Percentiles rank a stretch among this genome's conserved stretches.
Evolutionary conservation across 768 basidiomycete species (phyloP).

Genomic region (Xerocomellus intermedius): DNA sequence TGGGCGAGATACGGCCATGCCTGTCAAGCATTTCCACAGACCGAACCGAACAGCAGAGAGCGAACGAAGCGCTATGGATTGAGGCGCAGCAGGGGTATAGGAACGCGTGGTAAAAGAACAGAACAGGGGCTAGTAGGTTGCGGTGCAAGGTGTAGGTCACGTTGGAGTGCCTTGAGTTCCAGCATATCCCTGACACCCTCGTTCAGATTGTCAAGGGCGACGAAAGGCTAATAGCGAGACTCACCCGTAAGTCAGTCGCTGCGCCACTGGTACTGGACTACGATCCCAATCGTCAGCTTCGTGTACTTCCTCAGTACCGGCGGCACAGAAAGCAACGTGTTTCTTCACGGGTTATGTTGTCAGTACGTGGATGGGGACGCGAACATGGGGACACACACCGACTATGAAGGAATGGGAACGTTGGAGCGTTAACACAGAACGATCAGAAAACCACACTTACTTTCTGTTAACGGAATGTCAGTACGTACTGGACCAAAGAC

Average conservation of each 20-base stretch:
- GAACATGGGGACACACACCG: conserved; percentile 3
- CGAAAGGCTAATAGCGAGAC: conserved; percentile 27
- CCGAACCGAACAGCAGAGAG: background rate
- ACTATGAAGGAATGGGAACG: background rate
- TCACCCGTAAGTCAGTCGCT: conserved; percentile 65
- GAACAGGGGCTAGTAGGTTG: conserved; percentile 45
- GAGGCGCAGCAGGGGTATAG: conserved; percentile 63
- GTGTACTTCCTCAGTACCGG: conserved; percentile 56
- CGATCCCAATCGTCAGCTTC: conserved; percentile 80
- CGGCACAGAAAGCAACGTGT: conserved; percentile 60
- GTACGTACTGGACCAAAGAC: background rate
- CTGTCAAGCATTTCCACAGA: background rate
- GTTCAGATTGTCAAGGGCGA: background rate
- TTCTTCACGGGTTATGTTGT: conserved; percentile 33
- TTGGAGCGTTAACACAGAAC: background rate
- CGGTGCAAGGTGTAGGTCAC: conserved; percentile 57
- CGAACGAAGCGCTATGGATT: conserved; percentile 26
- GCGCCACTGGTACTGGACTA: conserved; percentile 64
- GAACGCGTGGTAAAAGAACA: conserved; percentile 51
- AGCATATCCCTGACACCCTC: conserved; percentile 50
- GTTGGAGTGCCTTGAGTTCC: conserved; percentile 68
- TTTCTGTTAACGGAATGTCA: conserved; percentile 14
- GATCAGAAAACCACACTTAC: conserved; percentile 7
- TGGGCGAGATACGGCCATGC: background rate
- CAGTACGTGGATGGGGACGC: background rate